Percentiles rank a stretch among this genome's conserved stretches.
These are phyloP conservation scores for Neopestalotiopsis clavispora DNA, from an alignment of 2,329 filamentous ascomycete genomes.

Conservation along the genomic window DNA sequence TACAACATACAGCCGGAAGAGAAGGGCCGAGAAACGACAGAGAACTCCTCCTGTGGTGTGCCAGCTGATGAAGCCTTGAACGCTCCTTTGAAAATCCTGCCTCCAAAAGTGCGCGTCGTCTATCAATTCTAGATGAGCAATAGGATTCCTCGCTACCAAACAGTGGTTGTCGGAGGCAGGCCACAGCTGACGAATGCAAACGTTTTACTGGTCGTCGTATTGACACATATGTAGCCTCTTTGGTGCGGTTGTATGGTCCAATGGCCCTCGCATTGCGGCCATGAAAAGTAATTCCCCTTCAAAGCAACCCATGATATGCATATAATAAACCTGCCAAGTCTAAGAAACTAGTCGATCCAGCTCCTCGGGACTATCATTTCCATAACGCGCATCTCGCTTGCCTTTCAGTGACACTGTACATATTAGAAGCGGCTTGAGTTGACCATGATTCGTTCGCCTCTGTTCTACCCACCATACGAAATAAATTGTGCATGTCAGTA, in stretches of 20 bases:
- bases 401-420: neutral
- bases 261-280: neutral
- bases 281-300: neutral
- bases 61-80: neutral
- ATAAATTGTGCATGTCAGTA: neutral
- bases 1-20: conserved; percentile 4
- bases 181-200: neutral
- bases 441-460: neutral
- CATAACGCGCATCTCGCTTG: neutral
- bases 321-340: neutral
- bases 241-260: neutral
- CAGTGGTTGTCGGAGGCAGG: neutral
- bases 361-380: neutral
- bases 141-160: neutral
- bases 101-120: neutral
- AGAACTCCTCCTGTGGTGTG: neutral
- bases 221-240: neutral
- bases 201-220: neutral
- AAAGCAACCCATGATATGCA: neutral
- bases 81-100: neutral
- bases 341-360: neutral
- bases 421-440: neutral
- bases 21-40: neutral
- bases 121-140: neutral
- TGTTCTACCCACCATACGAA: neutral